A percentile compares a stretch with the other conserved stretches of the same genome.
phyloP scores from a whole-genome alignment of 495 filamentous ascomycete genomes.

The Podospora tetraspora region DNA sequence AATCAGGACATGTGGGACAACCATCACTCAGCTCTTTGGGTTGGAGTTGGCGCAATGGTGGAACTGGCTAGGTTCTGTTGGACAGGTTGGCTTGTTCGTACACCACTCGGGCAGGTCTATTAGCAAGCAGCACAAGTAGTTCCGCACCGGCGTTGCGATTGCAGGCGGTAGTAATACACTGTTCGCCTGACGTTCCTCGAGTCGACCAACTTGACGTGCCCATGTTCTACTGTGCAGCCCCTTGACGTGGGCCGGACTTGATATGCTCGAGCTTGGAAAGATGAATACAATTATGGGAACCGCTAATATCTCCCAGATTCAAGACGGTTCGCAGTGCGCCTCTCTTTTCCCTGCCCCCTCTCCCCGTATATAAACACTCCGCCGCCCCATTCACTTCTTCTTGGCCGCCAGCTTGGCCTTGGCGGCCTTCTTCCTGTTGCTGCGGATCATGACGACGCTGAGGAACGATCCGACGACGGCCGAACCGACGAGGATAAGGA shows the following conservation, averaged over 20 bases:
- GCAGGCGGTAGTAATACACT: background rate
- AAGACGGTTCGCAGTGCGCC: background rate
- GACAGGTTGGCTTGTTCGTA: background rate
- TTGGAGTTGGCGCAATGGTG: conserved; percentile 9
- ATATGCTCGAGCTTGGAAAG: background rate
- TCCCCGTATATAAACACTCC: background rate
- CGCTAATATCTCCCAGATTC: background rate
- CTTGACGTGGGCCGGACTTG: background rate
- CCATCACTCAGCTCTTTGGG: conserved; percentile 6
- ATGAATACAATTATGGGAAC: background rate
- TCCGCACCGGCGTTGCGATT: background rate
- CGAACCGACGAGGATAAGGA: conserved; percentile 83
- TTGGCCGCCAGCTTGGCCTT: conserved; percentile 66
- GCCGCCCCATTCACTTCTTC: conserved; percentile 55
- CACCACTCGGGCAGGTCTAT: background rate
- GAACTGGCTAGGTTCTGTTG: conserved; percentile 12
- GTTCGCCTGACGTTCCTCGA: background rate
- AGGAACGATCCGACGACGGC: conserved; percentile 96
- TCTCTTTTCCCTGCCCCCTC: background rate
- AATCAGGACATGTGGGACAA: background rate
- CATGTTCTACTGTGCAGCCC: background rate
- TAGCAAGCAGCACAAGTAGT: background rate
- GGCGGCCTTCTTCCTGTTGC: conserved; percentile 92
- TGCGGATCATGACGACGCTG: conserved; percentile 96
- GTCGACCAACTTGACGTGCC: background rate